Percentiles rank a stretch among this genome's conserved stretches.
Conservation (phyloP, 2,329 filamentous ascomycete species). For the Cladorrhinum sp. region DNA sequence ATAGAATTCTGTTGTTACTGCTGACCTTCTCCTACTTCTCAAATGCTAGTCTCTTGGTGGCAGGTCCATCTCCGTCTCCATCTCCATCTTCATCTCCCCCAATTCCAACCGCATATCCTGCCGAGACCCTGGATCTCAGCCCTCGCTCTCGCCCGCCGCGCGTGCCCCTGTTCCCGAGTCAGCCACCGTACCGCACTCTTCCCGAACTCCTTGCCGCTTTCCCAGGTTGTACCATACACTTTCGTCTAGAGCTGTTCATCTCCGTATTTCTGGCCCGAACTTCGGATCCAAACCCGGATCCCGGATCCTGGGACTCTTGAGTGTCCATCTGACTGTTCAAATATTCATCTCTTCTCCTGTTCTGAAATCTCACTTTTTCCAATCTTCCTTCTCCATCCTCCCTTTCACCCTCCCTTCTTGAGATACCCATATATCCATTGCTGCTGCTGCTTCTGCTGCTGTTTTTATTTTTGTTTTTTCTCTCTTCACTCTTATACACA, state of each 20-base stretch:
- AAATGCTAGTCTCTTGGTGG: too few relatives aligned
- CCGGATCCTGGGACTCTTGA: constrained; percentile 7
- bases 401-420: not conserved
- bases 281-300: constrained; percentile 23
- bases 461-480: constrained; percentile 2
- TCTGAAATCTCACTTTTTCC: not conserved
- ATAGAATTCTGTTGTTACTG: not conserved
- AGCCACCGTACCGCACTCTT: constrained; percentile 13
- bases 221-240: constrained; percentile 10
- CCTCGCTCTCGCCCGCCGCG: not conserved
- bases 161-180: constrained; percentile 11
- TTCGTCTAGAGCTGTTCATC: constrained; percentile 5
- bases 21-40: too few relatives aligned
- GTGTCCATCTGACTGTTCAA: constrained; percentile 18
- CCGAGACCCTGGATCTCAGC: not conserved
- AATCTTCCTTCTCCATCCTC: not conserved
- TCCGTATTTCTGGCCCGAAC: constrained; percentile 9
- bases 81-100: not conserved
- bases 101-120: not conserved
- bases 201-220: constrained; percentile 26
- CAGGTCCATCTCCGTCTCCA: too few relatives aligned
- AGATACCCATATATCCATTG: constrained; percentile 14
- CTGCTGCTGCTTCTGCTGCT: constrained; percentile 2
- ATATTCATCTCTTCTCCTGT: constrained; percentile 14
- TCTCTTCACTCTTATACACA: constrained; percentile 2